Base-by-base conservation (phyloP, 2,329 filamentous ascomycete species). In the Trichothecium sympodiale region DNA sequence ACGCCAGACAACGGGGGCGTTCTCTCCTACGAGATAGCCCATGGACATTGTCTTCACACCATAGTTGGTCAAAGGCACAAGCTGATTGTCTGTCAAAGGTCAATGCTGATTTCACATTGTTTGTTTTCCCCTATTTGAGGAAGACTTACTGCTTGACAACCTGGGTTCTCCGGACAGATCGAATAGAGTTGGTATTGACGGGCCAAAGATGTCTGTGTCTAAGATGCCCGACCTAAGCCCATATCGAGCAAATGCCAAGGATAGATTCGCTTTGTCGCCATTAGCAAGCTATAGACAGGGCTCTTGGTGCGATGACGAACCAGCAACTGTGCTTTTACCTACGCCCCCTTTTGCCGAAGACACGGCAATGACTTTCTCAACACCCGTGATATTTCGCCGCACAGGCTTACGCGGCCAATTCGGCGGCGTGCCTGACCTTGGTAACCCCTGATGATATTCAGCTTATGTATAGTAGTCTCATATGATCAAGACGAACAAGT, bases 11-110 rank as follows among this genome's bases (percentile, higher is more conserved):
- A 98, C 82, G 0, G 88, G 85, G 5, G 84, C 82, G 9, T 77
- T 71, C 44, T 86, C 80, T 15, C 74, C 75, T 2, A 94, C 77
- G 1, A 98, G 71, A 45, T 94, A 96, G 34, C 91, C 91, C 84
- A 98, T 96, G 0, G 88, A 95, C 91, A 98, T 98, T 37, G 87
- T 93, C 60, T 93, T 93, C 38, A 98, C 73, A 29, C 91, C 91
- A 63, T 96, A 96, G 53, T 94, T 94, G 16, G 83, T 87, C 17
- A 98, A 62, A 0, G 91, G 91, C 2, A 96, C 52, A 4, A 98
- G 71, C 49, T 87, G 80, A 50, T 88, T 87, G 46, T 82, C 76
- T 84, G 42, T 13, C 16, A 17, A 27, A 7, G 4, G 17, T 18
- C 18, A 23, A 17, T 23, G 13, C 26, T n/a, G 13, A 15, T 10